A percentile compares a stretch with the other conserved stretches of the same genome.
Conservation (phyloP, 2,329 filamentous ascomycete genomes). For the Colletotrichum plurivorum region DNA sequence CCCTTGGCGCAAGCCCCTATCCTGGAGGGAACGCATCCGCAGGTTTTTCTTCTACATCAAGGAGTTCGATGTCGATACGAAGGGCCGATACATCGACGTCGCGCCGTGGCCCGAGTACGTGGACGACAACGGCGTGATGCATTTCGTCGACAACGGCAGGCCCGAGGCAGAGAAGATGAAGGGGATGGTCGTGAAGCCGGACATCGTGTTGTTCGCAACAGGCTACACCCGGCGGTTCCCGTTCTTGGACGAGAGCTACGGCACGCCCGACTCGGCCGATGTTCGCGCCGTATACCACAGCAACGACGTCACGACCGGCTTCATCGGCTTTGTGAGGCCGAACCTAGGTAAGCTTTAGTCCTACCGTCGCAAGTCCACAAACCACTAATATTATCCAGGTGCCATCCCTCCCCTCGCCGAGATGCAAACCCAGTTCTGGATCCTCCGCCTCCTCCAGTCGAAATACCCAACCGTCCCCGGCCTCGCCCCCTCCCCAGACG, state of each 20-base stretch:
- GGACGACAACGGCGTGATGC: constrained; percentile 48
- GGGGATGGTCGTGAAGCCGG: constrained; percentile 48
- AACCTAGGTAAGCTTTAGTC: constrained; percentile 49
- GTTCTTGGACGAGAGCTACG: constrained; percentile 50
- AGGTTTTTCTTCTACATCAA: constrained; percentile 50
- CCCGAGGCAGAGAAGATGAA: constrained; percentile 50
- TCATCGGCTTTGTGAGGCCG: constrained; percentile 64
- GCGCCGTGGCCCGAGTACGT: constrained; percentile 53
- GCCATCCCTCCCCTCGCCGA: constrained; percentile 65
- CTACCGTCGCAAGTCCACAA: too few species aligned
- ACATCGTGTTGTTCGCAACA: constrained; percentile 54
- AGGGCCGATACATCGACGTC: constrained; percentile 50
- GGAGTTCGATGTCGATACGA: constrained; percentile 41
- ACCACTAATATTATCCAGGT: constrained; percentile 12
- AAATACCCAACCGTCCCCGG: constrained; percentile 24
- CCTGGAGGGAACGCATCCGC: constrained; percentile 48
- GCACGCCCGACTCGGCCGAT: constrained; percentile 61
- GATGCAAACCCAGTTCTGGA: constrained; percentile 65
- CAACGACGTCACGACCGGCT: constrained; percentile 56
- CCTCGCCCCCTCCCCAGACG: not conserved
- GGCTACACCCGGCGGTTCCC: constrained; percentile 53
- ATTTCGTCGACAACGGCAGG: constrained; percentile 49
- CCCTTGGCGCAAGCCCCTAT: constrained; percentile 48
- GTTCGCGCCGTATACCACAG: constrained; percentile 66
- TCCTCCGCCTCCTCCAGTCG: constrained; percentile 53